Base-by-base conservation (phyloP, 1,284 basidiomycete genomes). In the Apiotrichum akiyoshidainum region DNA sequence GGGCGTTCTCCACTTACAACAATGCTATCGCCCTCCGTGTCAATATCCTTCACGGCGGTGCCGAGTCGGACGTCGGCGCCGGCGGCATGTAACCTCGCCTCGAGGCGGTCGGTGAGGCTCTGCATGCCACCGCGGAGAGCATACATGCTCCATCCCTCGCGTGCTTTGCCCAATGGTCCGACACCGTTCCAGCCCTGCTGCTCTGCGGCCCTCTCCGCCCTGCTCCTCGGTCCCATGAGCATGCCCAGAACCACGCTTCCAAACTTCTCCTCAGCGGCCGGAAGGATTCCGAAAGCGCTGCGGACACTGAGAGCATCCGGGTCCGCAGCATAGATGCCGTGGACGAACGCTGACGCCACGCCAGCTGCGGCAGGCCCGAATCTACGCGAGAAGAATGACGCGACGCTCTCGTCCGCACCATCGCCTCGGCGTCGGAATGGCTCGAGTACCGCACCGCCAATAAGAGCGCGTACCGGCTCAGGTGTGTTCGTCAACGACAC, bases 271-370 rank as follows among this genome's bases (percentile, higher is more conserved):
- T 91, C 88, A 0, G 85, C 80, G 31, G 86, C 83, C 82, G 84
- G 88, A 19, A 96, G 68, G 5, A 80, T 79, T 0, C 89, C 87
- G 69, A 97, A 90, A 0, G 90, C 83, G 5, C 90, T 83, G 2
- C 87, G 83, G 0, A 92, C 81, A 62, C 90, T 92, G 11, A 98
- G 78, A 39, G 79, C 68, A 1, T 87, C 79, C 4, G 91, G 85
- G 68, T 95, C 92, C 0, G 90, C 86, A 0, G 92, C 92, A 72
- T 96, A 97, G 60, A 99, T 89, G 0, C 94, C 95, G 68, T 97
- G 94, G 1, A 93, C 84, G 62, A 97, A 81, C 0, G 93, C 89
- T 57, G 88, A 90, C 4, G 89, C 87, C 52, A 96, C 83, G 12
- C 85, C 82, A 0, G 92, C 90, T 56, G 94, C 84, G 0, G 81